Evolutionary conservation across 1,284 basidiomycete genomes (phyloP), one percentile per base, ranked within the genome.

Genomic region (Cystobasidium slooffiae): DNA sequence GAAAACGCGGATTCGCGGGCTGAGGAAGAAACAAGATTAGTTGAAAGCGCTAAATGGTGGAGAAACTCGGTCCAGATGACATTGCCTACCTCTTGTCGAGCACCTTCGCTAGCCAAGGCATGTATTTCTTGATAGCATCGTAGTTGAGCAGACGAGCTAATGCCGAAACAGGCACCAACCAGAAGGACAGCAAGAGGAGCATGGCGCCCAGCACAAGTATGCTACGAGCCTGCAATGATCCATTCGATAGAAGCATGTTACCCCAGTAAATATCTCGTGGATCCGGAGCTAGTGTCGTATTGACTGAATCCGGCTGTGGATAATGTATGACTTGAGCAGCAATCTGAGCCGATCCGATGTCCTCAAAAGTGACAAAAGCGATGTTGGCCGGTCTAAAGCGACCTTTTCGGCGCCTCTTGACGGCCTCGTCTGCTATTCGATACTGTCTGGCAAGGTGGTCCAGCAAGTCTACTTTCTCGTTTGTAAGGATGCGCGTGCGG

Each of bases 341-440:
- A 55, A 92, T 90, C 90, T 99, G 95, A 89, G 52, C 44, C n/a
- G 31, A 43, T 1, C 59, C 68, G 14, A 76, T 47, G 80, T 92
- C 91, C 82, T 96, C 92, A 79, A 99, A 97, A 0, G 96, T 98
- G n/a, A 98, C 92, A 81, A 97, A 99, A 0, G 94, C 96, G 8
- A 89, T 88, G 74, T 90, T 88, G 0, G 91, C 91, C 0, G 92
- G 86, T 76, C 87, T 89, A 81, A 93, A 95, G 78, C 88, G 90
- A 7, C 89, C 89, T 12, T 83, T 83, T 66, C 86, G 84, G 64
- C 91, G 84, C 79, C 87, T 87, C 79, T 86, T 87, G 81, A 84
- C 91, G 12, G 87, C 84, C 52, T 93, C 91, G 81, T 97, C 93
- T 1, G 90, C 89, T 62, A 88, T 87, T 72, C 86, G 85, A 83